A percentile compares a stretch with the other conserved stretches of the same genome.
phyloP scores from a whole-genome alignment of 257 asterid genomes.

The Striga asiatica region DNA sequence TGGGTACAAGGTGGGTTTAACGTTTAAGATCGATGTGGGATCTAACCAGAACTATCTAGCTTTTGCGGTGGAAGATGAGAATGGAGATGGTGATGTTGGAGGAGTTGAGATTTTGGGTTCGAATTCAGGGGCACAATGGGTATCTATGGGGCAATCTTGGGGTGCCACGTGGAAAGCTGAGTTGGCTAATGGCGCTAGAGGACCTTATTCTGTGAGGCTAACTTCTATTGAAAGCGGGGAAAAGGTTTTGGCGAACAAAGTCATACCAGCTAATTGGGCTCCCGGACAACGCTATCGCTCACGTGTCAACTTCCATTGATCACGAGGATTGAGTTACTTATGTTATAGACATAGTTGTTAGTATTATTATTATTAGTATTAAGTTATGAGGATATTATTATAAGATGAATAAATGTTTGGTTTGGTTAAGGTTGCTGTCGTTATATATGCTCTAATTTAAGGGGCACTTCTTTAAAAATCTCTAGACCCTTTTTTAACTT shows the following conservation, averaged over 20 bases:
- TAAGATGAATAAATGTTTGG: too few species aligned
- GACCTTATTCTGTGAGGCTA: constrained; percentile 26
- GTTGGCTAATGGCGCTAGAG: neutral
- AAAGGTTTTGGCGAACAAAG: constrained; percentile 9
- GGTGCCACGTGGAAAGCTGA: constrained; percentile 24
- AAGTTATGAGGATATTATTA: too few species aligned
- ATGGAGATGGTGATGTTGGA: constrained; percentile 35
- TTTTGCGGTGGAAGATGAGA: constrained; percentile 17
- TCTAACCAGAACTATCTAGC: constrained; percentile 24
- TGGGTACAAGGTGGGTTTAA: constrained; percentile 1
- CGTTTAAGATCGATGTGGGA: constrained; percentile 20
- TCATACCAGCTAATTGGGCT: constrained; percentile 26
- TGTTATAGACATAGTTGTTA: too few species aligned
- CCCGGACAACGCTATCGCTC: constrained; percentile 17
- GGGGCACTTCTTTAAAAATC: too few species aligned
- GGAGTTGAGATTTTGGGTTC: constrained; percentile 15
- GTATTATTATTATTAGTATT: too few species aligned
- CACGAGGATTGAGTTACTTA: too few species aligned
- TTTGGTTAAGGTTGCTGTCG: too few species aligned
- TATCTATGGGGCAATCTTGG: constrained; percentile 22
- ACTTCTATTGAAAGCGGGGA: constrained; percentile 12
- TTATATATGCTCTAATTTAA: too few species aligned
- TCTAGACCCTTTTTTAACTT: too few species aligned
- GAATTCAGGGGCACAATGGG: constrained; percentile 8
- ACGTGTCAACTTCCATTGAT: too few species aligned